A percentile compares a stretch with the other conserved stretches of the same genome.
Conservation (phyloP, 2,329 filamentous ascomycete species). For the Tolypocladium album region DNA sequence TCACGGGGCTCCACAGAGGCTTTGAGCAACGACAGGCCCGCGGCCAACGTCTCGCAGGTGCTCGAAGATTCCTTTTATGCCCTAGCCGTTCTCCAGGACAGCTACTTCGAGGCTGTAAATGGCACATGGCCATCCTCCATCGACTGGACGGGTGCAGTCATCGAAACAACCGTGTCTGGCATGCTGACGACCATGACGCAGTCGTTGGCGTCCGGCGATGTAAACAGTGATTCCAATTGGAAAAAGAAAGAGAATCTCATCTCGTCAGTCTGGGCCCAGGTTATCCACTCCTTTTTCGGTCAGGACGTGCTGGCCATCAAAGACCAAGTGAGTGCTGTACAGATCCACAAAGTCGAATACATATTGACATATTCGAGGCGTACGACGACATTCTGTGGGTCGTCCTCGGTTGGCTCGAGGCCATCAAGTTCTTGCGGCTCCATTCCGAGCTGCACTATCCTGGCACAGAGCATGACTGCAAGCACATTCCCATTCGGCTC, state of each 20-base stretch:
- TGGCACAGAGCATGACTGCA: conserved; percentile 4
- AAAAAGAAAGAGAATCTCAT: conserved; percentile 65
- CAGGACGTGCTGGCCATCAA: conserved; percentile 69
- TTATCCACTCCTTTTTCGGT: conserved; percentile 72
- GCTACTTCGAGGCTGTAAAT: conserved; percentile 66
- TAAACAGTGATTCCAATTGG: conserved; percentile 23
- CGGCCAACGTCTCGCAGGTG: conserved; percentile 6
- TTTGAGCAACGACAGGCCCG: no score
- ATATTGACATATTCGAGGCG: conserved; percentile 38
- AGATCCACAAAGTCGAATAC: background rate
- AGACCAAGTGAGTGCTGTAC: conserved; percentile 30
- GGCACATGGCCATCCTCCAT: conserved; percentile 80
- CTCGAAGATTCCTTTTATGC: conserved; percentile 48
- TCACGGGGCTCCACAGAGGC: background rate
- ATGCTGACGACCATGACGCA: conserved; percentile 60
- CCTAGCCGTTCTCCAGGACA: conserved; percentile 63
- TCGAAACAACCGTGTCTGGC: conserved; percentile 68
- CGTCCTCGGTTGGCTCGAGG: conserved; percentile 81
- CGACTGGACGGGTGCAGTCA: conserved; percentile 87
- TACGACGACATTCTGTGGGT: conserved; percentile 97
- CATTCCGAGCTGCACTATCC: conserved; percentile 56
- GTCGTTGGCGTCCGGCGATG: conserved; percentile 32
- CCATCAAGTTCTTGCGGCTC: conserved; percentile 62
- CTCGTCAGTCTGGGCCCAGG: conserved; percentile 69
- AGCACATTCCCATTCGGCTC: conserved; percentile 2